phyloP scores from a whole-genome alignment of 2,329 filamentous ascomycete genomes.

The Lecanosticta acicola region DNA sequence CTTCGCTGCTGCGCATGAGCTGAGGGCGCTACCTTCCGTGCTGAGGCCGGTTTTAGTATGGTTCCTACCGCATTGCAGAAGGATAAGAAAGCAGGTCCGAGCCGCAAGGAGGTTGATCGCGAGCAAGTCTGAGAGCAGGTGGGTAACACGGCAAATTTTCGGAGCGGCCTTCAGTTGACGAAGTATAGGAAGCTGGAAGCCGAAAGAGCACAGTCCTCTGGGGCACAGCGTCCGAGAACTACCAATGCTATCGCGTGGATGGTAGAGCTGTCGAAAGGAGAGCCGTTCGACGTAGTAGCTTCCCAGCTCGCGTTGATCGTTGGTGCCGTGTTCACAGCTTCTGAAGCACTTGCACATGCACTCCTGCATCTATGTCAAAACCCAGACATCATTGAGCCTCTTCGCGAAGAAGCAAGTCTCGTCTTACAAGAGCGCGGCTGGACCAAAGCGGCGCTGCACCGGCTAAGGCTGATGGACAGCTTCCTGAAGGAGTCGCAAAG shows the following conservation, averaged over 20 bases:
- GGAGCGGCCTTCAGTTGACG: no score
- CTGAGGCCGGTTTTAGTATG: conserved; percentile 15
- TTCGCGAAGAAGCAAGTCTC: conserved; percentile 19
- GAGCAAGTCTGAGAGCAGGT: no score
- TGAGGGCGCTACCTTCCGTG: conserved; percentile 16
- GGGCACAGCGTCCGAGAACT: not conserved
- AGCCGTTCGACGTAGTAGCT: conserved; percentile 2
- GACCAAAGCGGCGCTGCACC: conserved; percentile 23
- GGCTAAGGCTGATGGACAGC: conserved; percentile 21
- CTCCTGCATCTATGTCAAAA: conserved; percentile 19
- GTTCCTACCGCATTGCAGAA: conserved; percentile 2
- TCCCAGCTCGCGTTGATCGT: conserved; percentile 8
- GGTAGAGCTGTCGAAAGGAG: conserved; percentile 8
- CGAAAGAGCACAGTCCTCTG: not conserved
- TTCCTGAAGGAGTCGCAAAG: conserved; percentile 4
- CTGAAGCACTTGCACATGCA: conserved; percentile 5
- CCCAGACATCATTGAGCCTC: conserved; percentile 24
- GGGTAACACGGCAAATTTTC: no score
- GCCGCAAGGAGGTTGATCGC: no score
- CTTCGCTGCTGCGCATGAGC: conserved; percentile 20
- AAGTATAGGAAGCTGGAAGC: no score
- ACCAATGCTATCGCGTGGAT: conserved; percentile 4
- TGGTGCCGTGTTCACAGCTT: conserved; percentile 22
- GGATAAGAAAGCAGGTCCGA: not conserved
- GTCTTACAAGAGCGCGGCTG: conserved; percentile 22